Conservation (phyloP, 2,329 filamentous ascomycete species). For the Fonsecaea multimorphosa region DNA sequence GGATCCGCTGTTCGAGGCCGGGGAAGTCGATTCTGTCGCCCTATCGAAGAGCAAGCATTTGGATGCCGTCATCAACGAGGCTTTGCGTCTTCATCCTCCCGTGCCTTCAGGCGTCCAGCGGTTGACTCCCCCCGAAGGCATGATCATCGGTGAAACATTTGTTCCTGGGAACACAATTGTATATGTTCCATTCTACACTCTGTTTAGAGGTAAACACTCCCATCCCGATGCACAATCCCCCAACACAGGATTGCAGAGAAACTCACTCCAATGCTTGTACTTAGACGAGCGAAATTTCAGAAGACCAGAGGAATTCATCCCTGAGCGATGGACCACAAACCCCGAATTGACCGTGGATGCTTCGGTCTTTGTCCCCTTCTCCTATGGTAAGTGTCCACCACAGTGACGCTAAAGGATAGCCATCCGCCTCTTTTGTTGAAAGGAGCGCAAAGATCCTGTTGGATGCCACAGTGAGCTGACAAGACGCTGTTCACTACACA, state of each 20-base stretch:
- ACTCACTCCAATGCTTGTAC: not conserved
- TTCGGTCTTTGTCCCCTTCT: constrained; percentile 44
- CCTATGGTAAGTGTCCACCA: constrained; percentile 46
- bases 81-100: constrained; percentile 49
- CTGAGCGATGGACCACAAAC: constrained; percentile 48
- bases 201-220: not conserved
- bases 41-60: constrained; percentile 30
- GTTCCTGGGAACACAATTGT: constrained; percentile 42
- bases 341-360: constrained; percentile 44
- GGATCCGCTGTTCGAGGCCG: not conserved
- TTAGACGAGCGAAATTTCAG: constrained; percentile 45
- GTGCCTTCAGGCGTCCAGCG: constrained; percentile 47
- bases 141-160: constrained; percentile 43
- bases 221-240: not conserved
- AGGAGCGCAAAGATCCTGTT: not conserved
- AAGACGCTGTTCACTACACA: constrained; percentile 22
- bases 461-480: not conserved
- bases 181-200: constrained; percentile 7
- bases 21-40: not conserved
- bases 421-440: not conserved
- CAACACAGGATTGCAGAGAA: not conserved
- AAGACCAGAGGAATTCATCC: constrained; percentile 44
- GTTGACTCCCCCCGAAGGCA: constrained; percentile 45
- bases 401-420: not conserved
- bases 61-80: constrained; percentile 51